Conservation (phyloP, 2,329 filamentous ascomycete species). For the Monilinia aucupariae region DNA sequence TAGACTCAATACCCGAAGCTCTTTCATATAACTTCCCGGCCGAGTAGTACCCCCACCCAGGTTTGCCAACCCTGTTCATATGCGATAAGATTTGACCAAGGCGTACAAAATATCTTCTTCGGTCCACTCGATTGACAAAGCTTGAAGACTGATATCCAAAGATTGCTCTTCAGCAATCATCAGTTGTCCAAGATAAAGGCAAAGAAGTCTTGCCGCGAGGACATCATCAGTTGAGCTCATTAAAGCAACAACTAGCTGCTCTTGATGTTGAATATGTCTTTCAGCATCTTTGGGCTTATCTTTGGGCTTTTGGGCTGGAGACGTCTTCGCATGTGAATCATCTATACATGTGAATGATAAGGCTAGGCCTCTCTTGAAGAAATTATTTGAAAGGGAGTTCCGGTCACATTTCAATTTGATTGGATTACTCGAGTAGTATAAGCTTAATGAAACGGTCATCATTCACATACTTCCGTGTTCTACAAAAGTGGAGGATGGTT, state of each 20-base stretch:
- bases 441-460: neutral
- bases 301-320: slow-evolving; percentile 18
- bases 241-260: slow-evolving; percentile 51
- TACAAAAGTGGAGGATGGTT: slow-evolving; percentile 32
- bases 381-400: slow-evolving; percentile 47
- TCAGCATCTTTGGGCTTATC: slow-evolving; percentile 44
- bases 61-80: no score
- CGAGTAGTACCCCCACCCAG: no score
- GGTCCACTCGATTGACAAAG: slow-evolving; percentile 22
- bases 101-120: slow-evolving; percentile 23
- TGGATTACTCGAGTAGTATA: slow-evolving; percentile 2
- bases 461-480: slow-evolving; percentile 27
- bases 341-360: slow-evolving; percentile 47
- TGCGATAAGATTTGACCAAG: slow-evolving; percentile 21
- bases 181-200: slow-evolving; percentile 25
- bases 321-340: slow-evolving; percentile 35
- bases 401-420: slow-evolving; percentile 47
- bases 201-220: slow-evolving; percentile 30
- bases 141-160: neutral
- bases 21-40: no score
- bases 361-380: slow-evolving; percentile 44
- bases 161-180: slow-evolving; percentile 14
- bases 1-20: no score
- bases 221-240: slow-evolving; percentile 35
- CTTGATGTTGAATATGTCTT: slow-evolving; percentile 48